Percentiles rank a stretch among this genome's conserved stretches.
Evolutionary conservation across 257 asterid genomes (phyloP).

Genomic region (Anisodus tanguticus): DNA sequence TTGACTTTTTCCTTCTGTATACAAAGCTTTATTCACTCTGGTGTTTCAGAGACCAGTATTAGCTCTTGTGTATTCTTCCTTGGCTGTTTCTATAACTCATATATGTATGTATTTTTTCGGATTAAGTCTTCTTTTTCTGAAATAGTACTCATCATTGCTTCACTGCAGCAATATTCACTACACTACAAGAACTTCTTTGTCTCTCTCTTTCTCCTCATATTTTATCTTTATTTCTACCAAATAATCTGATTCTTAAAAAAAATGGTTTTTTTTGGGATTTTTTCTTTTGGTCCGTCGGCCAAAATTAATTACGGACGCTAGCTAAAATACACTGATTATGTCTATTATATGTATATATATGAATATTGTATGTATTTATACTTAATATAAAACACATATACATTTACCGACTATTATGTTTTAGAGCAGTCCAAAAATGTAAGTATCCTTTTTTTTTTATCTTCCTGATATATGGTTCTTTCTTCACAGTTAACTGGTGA

Average conservation of each 20-base stretch:
- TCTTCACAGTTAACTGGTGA: constrained; percentile 86
- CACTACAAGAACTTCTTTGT: background rate
- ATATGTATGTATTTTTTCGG: constrained; percentile 25
- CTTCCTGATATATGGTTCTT: constrained; percentile 33
- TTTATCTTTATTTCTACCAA: background rate
- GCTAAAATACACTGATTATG: too few relatives aligned
- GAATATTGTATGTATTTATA: too few relatives aligned
- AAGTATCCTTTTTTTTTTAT: background rate
- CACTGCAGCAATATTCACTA: constrained; percentile 51
- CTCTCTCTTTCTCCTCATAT: background rate
- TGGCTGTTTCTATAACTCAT: constrained; percentile 50
- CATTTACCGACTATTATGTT: too few relatives aligned
- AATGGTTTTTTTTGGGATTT: too few relatives aligned
- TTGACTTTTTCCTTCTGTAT: constrained; percentile 44
- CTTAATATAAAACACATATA: too few relatives aligned
- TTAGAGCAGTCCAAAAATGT: too few relatives aligned
- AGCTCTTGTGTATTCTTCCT: constrained; percentile 48
- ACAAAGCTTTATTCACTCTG: constrained; percentile 40
- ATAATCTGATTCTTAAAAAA: too few relatives aligned
- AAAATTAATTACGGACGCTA: too few relatives aligned
- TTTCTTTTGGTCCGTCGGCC: too few relatives aligned
- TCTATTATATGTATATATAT: too few relatives aligned
- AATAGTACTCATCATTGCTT: constrained; percentile 58
- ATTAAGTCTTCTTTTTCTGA: constrained; percentile 45
- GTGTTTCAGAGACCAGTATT: constrained; percentile 31